These are phyloP conservation scores for Discostella stelligeroides DNA, from an alignment of 108 stramenopile genomes.

Conservation along the genomic window DNA sequence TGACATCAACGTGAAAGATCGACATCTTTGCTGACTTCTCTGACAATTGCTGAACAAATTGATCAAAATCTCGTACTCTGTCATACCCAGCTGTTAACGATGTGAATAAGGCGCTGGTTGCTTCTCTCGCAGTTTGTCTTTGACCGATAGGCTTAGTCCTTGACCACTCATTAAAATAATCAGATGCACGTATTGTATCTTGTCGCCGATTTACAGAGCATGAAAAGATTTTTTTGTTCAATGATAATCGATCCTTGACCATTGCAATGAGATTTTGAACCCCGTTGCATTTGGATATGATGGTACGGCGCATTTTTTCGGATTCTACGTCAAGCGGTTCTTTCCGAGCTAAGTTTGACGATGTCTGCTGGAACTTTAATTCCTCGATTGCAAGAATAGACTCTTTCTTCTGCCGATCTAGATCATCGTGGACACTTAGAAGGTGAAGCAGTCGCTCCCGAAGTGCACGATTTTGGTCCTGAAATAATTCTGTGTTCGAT, in stretches of 20 bases:
- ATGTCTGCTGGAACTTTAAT: conserved; percentile 19
- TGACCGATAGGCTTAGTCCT: conserved; percentile 3
- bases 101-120: conserved; percentile 43
- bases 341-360: conserved; percentile 26
- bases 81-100: conserved; percentile 47
- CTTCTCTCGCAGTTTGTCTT: conserved; percentile 24
- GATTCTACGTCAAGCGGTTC: conserved; percentile 74
- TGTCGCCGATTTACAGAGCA: conserved; percentile 14
- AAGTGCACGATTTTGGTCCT: conserved; percentile 22
- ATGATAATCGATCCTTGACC: conserved; percentile 29
- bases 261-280: conserved; percentile 44
- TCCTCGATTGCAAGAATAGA: conserved; percentile 41
- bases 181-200: conserved; percentile 38
- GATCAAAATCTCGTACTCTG: conserved; percentile 25
- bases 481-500: conserved; percentile 21
- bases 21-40: conserved; percentile 25
- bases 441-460: conserved; percentile 41
- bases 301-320: conserved; percentile 56
- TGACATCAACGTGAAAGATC: conserved; percentile 7
- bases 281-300: conserved; percentile 50
- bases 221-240: conserved; percentile 42
- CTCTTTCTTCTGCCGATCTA: conserved; percentile 50
- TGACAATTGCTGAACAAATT: conserved; percentile 27
- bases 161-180: conserved; percentile 37
- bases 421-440: conserved; percentile 46